Percentiles rank a stretch among this genome's conserved stretches.
phyloP scores from a whole-genome alignment of 495 filamentous ascomycete genomes.

The Hypoxylon subgilvum region DNA sequence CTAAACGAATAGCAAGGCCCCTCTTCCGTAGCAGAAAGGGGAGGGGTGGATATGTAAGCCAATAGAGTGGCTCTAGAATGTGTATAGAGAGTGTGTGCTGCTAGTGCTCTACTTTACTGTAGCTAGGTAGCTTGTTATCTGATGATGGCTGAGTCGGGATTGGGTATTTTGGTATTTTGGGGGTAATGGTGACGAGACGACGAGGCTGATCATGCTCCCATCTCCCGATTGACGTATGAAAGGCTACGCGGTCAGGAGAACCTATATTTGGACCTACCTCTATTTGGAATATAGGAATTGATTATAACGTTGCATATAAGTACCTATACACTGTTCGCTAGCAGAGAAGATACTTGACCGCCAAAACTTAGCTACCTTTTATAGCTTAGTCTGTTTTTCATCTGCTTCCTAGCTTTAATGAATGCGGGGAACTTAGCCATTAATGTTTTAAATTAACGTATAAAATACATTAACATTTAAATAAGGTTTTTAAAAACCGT shows the following conservation, averaged over 20 bases:
- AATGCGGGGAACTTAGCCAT: constrained; percentile 19
- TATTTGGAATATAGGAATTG: too few relatives aligned
- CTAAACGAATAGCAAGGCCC: constrained; percentile 7
- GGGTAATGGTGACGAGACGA: constrained; percentile 16
- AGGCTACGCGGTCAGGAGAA: constrained; percentile 19
- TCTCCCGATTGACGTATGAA: constrained; percentile 40
- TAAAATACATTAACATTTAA: too few relatives aligned
- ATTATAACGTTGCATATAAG: too few relatives aligned
- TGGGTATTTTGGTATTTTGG: constrained; percentile 12
- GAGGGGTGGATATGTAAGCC: constrained; percentile 22
- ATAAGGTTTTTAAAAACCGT: too few relatives aligned
- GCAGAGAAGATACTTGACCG: constrained; percentile 12
- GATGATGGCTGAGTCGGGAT: constrained; percentile 29
- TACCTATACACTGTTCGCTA: constrained; percentile 13
- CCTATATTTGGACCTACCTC: too few relatives aligned
- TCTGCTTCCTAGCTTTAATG: background rate
- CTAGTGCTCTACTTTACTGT: background rate
- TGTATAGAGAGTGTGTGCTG: background rate
- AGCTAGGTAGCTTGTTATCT: constrained; percentile 1
- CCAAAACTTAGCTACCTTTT: background rate
- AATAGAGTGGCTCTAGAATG: background rate
- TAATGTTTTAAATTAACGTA: too few relatives aligned
- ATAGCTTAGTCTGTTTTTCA: constrained; percentile 12
- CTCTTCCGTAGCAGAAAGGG: constrained; percentile 21
- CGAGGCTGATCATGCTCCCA: constrained; percentile 38